phyloP scores from a whole-genome alignment of 169 alveolate species.

The Blepharisma undulans region DNA sequence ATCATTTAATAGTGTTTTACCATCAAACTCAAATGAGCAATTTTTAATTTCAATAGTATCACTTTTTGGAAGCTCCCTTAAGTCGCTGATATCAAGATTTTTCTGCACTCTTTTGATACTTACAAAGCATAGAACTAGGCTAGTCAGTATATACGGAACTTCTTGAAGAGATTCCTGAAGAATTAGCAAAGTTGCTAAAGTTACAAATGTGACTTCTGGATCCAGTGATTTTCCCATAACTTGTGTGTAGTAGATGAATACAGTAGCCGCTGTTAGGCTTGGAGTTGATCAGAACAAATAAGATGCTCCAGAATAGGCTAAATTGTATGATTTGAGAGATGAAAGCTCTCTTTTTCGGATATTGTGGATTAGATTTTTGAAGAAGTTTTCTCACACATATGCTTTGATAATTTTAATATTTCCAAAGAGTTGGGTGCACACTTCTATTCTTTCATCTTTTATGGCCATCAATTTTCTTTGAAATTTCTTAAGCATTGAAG shows the following conservation, averaged over 20 bases:
- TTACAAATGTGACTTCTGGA: conserved; percentile 11
- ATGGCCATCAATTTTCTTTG: not conserved
- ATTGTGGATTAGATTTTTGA: conserved; percentile 60
- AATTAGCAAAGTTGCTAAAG: not conserved
- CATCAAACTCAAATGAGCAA: not conserved
- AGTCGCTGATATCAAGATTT: not conserved
- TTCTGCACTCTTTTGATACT: not conserved
- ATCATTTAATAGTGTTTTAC: conserved; percentile 28
- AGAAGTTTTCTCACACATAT: conserved; percentile 86
- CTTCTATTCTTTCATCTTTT: conserved; percentile 59
- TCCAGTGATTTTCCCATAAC: not conserved
- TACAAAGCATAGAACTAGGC: not conserved
- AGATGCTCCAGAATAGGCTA: not conserved
- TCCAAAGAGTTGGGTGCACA: conserved; percentile 66
- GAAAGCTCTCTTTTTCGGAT: conserved; percentile 74
- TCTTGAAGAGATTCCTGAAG: not conserved
- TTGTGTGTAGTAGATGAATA: not conserved
- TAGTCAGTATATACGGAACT: not conserved
- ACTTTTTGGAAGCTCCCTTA: not conserved
- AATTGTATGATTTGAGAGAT: not conserved
- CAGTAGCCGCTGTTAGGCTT: not conserved
- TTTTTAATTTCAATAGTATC: not conserved
- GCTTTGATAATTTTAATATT: conserved; percentile 83
- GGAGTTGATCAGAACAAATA: conserved; percentile 2
- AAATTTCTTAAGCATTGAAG: not conserved